Evolutionary conservation across 2,329 filamentous ascomycete genomes (phyloP).

Genomic region (Xylariaceae sp.): DNA sequence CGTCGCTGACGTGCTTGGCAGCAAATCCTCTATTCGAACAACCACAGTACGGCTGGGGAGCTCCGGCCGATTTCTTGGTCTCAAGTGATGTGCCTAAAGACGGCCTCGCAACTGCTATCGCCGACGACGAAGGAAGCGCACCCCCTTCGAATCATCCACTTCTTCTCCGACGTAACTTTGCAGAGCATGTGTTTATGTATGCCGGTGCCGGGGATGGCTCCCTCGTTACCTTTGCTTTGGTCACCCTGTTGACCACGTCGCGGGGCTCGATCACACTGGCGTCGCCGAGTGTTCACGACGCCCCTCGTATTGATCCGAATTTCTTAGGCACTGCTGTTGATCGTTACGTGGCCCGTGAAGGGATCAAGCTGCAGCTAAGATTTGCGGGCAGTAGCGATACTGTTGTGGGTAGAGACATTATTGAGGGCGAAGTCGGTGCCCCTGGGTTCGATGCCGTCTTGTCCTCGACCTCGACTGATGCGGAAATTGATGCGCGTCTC

Average conservation of each 20-base stretch:
- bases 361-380: slow-evolving; percentile 21
- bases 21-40: not conserved
- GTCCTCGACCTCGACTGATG: slow-evolving; percentile 10
- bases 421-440: slow-evolving; percentile 22
- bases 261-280: slow-evolving; percentile 26
- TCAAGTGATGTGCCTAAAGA: slow-evolving; percentile 26
- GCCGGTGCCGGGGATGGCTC: slow-evolving; percentile 11
- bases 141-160: slow-evolving; percentile 30
- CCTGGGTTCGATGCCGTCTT: slow-evolving; percentile 15
- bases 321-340: slow-evolving; percentile 30
- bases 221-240: slow-evolving; percentile 11
- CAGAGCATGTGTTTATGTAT: slow-evolving; percentile 14
- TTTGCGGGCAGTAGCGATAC: slow-evolving; percentile 17
- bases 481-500: slow-evolving; percentile 13
- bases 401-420: slow-evolving; percentile 23
- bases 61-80: slow-evolving; percentile 36
- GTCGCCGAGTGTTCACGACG: slow-evolving; percentile 11
- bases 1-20: not conserved
- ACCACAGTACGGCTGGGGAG: slow-evolving; percentile 31
- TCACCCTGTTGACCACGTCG: slow-evolving; percentile 25
- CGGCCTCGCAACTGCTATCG: slow-evolving; percentile 30
- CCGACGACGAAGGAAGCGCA: slow-evolving; percentile 31
- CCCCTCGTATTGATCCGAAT: slow-evolving; percentile 27
- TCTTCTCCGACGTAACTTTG: slow-evolving; percentile 20
- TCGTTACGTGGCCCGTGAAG: slow-evolving; percentile 27